Evolutionary conservation across 371 early-diverging fungal species (phyloP).

Genomic region (Mucor circinelloides): DNA sequence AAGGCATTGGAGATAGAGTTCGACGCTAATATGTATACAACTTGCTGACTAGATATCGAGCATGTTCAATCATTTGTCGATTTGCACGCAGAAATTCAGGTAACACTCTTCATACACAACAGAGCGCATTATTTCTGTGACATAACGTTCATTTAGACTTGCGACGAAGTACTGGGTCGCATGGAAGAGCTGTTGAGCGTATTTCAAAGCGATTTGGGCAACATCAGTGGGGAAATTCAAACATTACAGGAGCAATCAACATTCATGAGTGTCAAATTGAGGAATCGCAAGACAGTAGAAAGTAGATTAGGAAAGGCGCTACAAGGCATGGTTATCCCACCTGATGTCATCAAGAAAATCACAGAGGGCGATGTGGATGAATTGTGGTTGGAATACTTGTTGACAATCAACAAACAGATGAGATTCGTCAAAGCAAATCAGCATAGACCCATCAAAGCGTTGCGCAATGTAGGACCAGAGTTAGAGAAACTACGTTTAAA

Average conservation of each 20-base stretch:
- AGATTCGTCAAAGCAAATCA: constrained; percentile 72
- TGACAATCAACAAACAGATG: constrained; percentile 85
- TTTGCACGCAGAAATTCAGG: constrained; percentile 73
- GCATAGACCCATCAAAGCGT: constrained; percentile 63
- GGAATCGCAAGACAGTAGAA: constrained; percentile 84
- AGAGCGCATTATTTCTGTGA: background rate
- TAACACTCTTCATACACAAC: constrained; percentile 3
- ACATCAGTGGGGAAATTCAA: constrained; percentile 86
- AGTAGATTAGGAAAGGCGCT: constrained; percentile 66
- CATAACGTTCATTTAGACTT: constrained; percentile 40
- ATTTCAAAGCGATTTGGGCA: constrained; percentile 86
- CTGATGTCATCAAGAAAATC: constrained; percentile 81
- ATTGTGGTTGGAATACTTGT: constrained; percentile 76
- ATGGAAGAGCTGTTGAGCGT: constrained; percentile 85
- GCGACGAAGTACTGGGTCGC: constrained; percentile 81
- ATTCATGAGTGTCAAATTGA: constrained; percentile 77
- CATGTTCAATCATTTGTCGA: constrained; percentile 71
- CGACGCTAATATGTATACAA: background rate
- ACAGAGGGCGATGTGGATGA: constrained; percentile 90
- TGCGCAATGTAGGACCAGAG: constrained; percentile 88
- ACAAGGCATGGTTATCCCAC: constrained; percentile 83
- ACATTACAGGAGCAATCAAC: constrained; percentile 81
- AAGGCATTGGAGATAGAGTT: background rate
- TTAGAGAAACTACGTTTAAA: constrained; percentile 82
- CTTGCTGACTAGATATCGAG: constrained; percentile 56